A percentile compares a stretch with the other conserved stretches of the same genome.
Conservation (phyloP, 345 rosid species). For the Hibiscus trionum region DNA sequence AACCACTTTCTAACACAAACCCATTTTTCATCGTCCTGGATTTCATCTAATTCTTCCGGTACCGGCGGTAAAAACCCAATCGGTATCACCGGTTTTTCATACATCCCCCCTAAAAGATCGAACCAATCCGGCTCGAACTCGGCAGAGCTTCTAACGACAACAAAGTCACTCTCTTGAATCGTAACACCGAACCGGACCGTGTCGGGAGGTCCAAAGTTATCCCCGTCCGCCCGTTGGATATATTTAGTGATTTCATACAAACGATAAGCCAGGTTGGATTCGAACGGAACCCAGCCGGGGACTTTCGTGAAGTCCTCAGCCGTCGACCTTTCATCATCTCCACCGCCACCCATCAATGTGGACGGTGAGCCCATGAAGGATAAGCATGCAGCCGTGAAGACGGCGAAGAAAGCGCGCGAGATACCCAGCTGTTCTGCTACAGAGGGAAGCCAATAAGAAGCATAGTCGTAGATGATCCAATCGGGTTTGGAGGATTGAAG, state of each 20-base stretch:
- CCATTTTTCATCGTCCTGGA: constrained; percentile 18
- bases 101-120: constrained; percentile 24
- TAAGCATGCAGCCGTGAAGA: constrained; percentile 26
- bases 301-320: constrained; percentile 39
- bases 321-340: constrained; percentile 12
- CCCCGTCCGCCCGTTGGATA: constrained; percentile 34
- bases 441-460: constrained; percentile 43
- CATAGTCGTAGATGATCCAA: constrained; percentile 44
- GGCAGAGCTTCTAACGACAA: constrained; percentile 32
- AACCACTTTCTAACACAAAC: constrained; percentile 30
- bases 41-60: not conserved
- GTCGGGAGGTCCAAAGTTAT: constrained; percentile 33
- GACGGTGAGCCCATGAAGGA: constrained; percentile 30
- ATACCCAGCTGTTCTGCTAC: constrained; percentile 25
- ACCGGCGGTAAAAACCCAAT: constrained; percentile 41
- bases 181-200: constrained; percentile 33
- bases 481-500: constrained; percentile 24
- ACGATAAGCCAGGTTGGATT: constrained; percentile 29
- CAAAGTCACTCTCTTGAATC: constrained; percentile 25
- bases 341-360: not conserved
- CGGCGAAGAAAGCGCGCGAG: constrained; percentile 27
- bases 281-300: constrained; percentile 40
- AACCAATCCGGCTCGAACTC: constrained; percentile 51
- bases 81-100: constrained; percentile 32
- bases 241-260: constrained; percentile 33